A percentile compares a stretch with the other conserved stretches of the same genome.
Conservation (phyloP, 148 eudicot genomes). For the Rhododendron simsii region DNA sequence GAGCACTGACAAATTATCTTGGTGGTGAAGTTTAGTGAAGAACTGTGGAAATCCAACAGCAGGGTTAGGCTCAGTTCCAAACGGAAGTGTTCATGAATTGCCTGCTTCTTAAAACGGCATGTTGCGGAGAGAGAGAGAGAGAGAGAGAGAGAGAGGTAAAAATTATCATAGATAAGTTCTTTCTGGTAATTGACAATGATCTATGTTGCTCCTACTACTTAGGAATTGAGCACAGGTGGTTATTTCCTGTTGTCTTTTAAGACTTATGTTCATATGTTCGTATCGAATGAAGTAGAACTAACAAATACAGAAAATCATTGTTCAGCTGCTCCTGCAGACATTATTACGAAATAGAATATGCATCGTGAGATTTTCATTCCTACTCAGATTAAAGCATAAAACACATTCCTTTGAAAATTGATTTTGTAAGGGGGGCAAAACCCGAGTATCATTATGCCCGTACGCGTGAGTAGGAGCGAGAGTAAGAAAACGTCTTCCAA, state of each 20-base stretch:
- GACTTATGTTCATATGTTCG: background rate
- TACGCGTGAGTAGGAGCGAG: too few relatives aligned
- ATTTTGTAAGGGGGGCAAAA: too few relatives aligned
- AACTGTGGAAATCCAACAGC: background rate
- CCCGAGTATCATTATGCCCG: too few relatives aligned
- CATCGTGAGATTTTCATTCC: background rate
- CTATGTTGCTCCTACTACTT: too few relatives aligned
- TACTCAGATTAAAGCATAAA: too few relatives aligned
- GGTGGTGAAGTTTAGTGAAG: background rate
- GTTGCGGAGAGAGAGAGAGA: background rate
- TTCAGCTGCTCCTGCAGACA: background rate
- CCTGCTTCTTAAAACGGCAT: background rate
- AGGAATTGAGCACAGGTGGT: background rate
- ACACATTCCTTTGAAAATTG: background rate
- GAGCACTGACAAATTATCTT: slow-evolving; percentile 1
- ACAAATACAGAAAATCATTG: background rate
- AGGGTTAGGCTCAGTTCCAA: background rate
- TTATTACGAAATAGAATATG: background rate
- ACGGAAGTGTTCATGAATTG: background rate
- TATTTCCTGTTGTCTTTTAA: background rate
- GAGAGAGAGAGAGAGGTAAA: background rate
- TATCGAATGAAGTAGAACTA: background rate
- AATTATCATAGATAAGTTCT: too few relatives aligned
- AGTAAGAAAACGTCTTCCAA: too few relatives aligned
- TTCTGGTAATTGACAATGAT: too few relatives aligned